phyloP scores from a whole-genome alignment of 2,329 filamentous ascomycete genomes.

The Fusarium anthophilum region DNA sequence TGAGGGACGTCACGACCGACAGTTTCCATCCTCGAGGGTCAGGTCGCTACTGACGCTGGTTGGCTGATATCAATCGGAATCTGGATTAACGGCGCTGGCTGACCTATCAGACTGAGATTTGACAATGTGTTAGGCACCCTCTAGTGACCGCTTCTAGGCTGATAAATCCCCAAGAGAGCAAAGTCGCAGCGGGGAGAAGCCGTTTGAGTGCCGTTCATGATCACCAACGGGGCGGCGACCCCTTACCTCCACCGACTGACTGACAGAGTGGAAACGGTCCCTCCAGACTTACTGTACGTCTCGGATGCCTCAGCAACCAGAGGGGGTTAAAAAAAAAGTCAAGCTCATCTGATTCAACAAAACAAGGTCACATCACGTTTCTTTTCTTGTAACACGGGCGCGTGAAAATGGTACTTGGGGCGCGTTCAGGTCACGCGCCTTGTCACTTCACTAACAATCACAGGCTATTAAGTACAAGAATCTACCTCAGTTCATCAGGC shows the following conservation, averaged over 20 bases:
- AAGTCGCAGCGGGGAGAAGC: constrained; percentile 17
- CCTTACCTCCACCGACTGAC: constrained; percentile 18
- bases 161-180: constrained; percentile 19
- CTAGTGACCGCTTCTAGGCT: constrained; percentile 12
- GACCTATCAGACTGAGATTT: constrained; percentile 1
- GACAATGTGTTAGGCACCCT: constrained; percentile 25
- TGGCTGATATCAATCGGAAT: constrained; percentile 23
- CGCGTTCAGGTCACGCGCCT: constrained; percentile 33
- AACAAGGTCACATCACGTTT: constrained; percentile 34
- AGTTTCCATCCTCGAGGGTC: not conserved
- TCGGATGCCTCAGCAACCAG: constrained; percentile 42
- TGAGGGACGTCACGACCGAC: constrained; percentile 32
- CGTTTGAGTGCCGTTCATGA: constrained; percentile 22
- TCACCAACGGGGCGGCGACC: constrained; percentile 14
- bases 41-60: constrained; percentile 11
- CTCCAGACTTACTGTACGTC: not conserved
- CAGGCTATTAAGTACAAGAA: not conserved
- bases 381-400: constrained; percentile 22
- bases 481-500: constrained; percentile 27
- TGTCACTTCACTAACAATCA: not conserved
- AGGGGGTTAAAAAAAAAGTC: not conserved
- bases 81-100: not conserved
- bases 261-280: constrained; percentile 16
- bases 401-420: constrained; percentile 24
- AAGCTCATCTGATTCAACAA: constrained; percentile 30